A percentile compares a stretch with the other conserved stretches of the same genome.
Evolutionary conservation across 1,284 basidiomycete species (phyloP).

Genomic region (Cystobasidium pallidum): DNA sequence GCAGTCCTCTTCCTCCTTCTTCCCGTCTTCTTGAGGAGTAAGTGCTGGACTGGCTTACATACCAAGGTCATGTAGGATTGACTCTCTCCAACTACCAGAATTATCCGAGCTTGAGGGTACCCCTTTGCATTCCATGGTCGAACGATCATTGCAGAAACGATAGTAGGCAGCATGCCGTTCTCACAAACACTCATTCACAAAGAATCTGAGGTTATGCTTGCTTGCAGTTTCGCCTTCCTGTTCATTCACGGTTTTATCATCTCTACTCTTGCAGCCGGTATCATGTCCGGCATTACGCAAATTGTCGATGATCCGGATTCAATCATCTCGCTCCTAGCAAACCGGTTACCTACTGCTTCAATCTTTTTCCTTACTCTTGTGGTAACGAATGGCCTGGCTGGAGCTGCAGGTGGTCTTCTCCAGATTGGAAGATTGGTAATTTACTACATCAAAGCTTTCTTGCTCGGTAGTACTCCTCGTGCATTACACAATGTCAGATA

Average conservation of each 20-base stretch:
- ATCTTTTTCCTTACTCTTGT: slow-evolving; percentile 90
- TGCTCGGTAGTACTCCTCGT: slow-evolving; percentile 89
- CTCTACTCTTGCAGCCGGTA: slow-evolving; percentile 7
- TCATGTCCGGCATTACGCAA: slow-evolving; percentile 18
- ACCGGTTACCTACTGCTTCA: slow-evolving; percentile 76
- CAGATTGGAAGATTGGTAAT: slow-evolving; percentile 74
- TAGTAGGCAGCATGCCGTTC: slow-evolving; percentile 60
- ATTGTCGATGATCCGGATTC: slow-evolving; percentile 59
- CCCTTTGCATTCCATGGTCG: slow-evolving; percentile 76
- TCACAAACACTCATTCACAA: background rate
- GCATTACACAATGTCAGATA: slow-evolving; percentile 77
- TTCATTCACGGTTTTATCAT: slow-evolving; percentile 36
- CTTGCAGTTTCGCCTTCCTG: slow-evolving; percentile 78
- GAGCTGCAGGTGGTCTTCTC: slow-evolving; percentile 65
- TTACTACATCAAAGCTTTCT: slow-evolving; percentile 80
- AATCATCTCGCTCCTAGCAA: slow-evolving; percentile 66
- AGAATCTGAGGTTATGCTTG: slow-evolving; percentile 63
- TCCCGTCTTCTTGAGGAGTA: slow-evolving; percentile 77
- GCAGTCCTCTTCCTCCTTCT: slow-evolving; percentile 86
- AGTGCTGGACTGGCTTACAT: slow-evolving; percentile 46
- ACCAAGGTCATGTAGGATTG: background rate
- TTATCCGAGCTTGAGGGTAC: slow-evolving; percentile 77
- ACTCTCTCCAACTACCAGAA: slow-evolving; percentile 53
- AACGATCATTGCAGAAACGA: slow-evolving; percentile 85
- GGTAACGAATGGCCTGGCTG: slow-evolving; percentile 57